A percentile compares a stretch with the other conserved stretches of the same genome.
phyloP scores from a whole-genome alignment of 2,329 filamentous ascomycete species.

The Trichoderma sp. region DNA sequence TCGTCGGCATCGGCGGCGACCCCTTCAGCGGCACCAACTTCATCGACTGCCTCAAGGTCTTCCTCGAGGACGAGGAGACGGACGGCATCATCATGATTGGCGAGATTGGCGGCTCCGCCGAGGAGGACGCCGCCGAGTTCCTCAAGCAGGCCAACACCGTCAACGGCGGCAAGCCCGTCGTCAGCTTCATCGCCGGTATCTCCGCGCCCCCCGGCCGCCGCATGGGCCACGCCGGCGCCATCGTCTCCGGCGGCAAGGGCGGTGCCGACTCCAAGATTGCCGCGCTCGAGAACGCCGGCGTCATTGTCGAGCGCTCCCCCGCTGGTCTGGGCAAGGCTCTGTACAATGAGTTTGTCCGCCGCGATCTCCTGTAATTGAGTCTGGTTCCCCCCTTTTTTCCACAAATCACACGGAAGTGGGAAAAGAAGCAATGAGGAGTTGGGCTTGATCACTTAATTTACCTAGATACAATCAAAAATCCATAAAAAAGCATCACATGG shows the following conservation, averaged over 20 bases:
- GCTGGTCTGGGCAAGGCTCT: conserved; percentile 90
- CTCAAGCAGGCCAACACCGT: conserved; percentile 86
- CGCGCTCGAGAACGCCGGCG: conserved; percentile 88
- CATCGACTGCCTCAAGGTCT: conserved; percentile 98
- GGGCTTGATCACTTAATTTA: conserved; percentile 6
- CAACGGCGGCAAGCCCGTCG: conserved; percentile 86
- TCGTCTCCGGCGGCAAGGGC: conserved; percentile 96
- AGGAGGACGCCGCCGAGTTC: conserved; percentile 98
- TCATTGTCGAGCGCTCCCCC: conserved; percentile 93
- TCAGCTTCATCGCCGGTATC: conserved; percentile 98
- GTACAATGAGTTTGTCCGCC: conserved; percentile 92
- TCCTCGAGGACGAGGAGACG: conserved; percentile 92
- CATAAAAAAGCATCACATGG: conserved; percentile 16
- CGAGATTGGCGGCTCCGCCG: conserved; percentile 95
- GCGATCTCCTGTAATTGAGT: conserved; percentile 77
- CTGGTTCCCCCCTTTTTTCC: background rate
- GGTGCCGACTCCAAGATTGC: conserved; percentile 98
- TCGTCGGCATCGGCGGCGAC: conserved; percentile 97
- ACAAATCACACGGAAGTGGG: background rate
- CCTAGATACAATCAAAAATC: conserved; percentile 3
- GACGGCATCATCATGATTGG: conserved; percentile 99
- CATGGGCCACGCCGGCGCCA: conserved; percentile 99
- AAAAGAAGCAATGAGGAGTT: conserved; percentile 7
- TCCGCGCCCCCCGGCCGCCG: conserved; percentile 92
- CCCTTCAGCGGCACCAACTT: conserved; percentile 99